Percentiles rank a stretch among this genome's conserved stretches.
These are phyloP conservation scores for Theileria annulata DNA, from an alignment of 169 alveolate species.

Conservation along the genomic window DNA sequence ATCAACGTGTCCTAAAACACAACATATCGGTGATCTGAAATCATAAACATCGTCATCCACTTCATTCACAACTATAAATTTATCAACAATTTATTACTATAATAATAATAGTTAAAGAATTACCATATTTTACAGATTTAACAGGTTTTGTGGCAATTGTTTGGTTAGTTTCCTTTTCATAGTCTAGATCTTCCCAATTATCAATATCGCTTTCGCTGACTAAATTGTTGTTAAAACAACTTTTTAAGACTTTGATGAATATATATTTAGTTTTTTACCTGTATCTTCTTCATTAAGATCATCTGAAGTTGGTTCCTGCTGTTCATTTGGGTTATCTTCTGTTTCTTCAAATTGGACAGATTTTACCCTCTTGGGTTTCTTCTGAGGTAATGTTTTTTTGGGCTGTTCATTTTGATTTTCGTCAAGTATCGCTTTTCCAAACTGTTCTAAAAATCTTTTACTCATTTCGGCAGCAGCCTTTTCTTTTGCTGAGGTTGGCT, in stretches of 20 bases:
- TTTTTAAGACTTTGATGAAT: neutral
- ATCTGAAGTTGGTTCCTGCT: neutral
- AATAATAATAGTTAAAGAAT: conserved; percentile 7
- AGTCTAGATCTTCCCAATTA: conserved; percentile 64
- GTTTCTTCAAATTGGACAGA: conserved; percentile 26
- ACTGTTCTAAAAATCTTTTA: conserved; percentile 74
- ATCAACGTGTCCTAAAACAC: conserved; percentile 99
- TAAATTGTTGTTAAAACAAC: conserved; percentile 29
- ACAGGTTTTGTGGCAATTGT: neutral
- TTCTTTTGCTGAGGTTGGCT: conserved; percentile 78
- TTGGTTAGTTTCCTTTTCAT: neutral
- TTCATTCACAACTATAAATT: conserved; percentile 11
- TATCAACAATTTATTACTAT: neutral
- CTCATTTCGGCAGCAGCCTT: conserved; percentile 75
- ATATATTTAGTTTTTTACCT: neutral
- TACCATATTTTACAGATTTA: conserved; percentile 39
- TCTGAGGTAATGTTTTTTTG: conserved; percentile 33
- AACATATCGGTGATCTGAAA: conserved; percentile 95
- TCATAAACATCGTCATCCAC: conserved; percentile 61
- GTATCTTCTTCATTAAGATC: conserved; percentile 24
- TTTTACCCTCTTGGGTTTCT: conserved; percentile 29
- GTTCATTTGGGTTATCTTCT: conserved; percentile 20
- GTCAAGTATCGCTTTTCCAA: conserved; percentile 68
- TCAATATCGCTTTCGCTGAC: conserved; percentile 49
- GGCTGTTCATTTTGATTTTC: conserved; percentile 47